These are phyloP conservation scores for Aspergillus conjunctus DNA, from an alignment of 495 filamentous ascomycete species.

Conservation along the genomic window DNA sequence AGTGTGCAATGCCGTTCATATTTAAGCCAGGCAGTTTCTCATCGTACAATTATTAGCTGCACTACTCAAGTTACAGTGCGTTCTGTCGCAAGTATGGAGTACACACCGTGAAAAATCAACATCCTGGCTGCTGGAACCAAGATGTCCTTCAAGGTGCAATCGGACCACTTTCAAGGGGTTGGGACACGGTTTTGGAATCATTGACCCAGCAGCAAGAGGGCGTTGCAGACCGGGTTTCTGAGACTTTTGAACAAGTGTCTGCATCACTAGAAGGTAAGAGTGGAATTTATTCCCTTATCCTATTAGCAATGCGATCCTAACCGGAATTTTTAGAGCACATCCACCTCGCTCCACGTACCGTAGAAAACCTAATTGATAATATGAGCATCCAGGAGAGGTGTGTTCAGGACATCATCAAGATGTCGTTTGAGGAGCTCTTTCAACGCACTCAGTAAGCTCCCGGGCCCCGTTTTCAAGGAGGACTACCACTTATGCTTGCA, in stretches of 20 bases:
- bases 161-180: not conserved
- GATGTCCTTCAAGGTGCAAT: not conserved
- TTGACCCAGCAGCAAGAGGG: not conserved
- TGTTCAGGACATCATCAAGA: not conserved
- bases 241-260: not conserved
- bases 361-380: slow-evolving; percentile 5
- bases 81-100: slow-evolving; percentile 9
- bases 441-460: not conserved
- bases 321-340: not conserved
- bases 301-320: not conserved
- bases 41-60: not conserved
- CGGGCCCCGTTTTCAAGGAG: not conserved
- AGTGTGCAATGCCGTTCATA: not conserved
- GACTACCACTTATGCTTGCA: not conserved
- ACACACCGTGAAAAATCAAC: not conserved
- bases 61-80: slow-evolving; percentile 1
- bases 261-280: not conserved
- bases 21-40: too few relatives aligned
- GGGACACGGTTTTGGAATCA: not conserved
- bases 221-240: not conserved
- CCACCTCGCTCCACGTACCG: not conserved
- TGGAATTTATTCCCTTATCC: not conserved
- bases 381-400: slow-evolving; percentile 3
- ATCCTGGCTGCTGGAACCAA: slow-evolving; percentile 1
- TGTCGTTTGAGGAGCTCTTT: not conserved